Conservation (phyloP, 495 filamentous ascomycete genomes). For the Extremus antarcticus region DNA sequence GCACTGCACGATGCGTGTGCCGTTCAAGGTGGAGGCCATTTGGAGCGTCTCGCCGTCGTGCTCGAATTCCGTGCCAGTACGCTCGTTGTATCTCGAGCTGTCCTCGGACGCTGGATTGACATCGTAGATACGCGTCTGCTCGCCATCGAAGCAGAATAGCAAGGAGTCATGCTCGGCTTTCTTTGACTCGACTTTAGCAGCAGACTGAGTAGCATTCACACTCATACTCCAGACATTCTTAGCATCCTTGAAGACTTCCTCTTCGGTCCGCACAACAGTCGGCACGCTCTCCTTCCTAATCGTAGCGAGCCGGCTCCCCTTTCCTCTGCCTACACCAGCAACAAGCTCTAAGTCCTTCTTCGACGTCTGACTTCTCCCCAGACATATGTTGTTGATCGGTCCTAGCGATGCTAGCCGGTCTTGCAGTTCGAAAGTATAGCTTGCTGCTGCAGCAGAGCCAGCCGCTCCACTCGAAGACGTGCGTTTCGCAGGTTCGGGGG, state of each 20-base stretch:
- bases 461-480: constrained; percentile 18
- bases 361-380: constrained; percentile 33
- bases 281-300: constrained; percentile 67
- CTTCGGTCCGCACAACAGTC: constrained; percentile 47
- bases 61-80: constrained; percentile 73
- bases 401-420: constrained; percentile 68
- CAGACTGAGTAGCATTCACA: background rate
- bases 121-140: constrained; percentile 23
- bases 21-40: constrained; percentile 61
- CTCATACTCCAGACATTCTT: constrained; percentile 12
- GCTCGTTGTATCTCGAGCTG: constrained; percentile 45
- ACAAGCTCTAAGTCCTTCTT: constrained; percentile 52
- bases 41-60: constrained; percentile 75
- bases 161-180: constrained; percentile 54
- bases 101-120: constrained; percentile 28
- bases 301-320: constrained; percentile 58
- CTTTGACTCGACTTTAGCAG: constrained; percentile 4
- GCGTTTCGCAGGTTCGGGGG: constrained; percentile 30
- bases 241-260: constrained; percentile 36
- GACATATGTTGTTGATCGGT: constrained; percentile 60
- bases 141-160: constrained; percentile 54
- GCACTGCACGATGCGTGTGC: constrained; percentile 72
- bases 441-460: constrained; percentile 29
- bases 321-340: constrained; percentile 56
- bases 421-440: constrained; percentile 63